These are phyloP conservation scores for Coemansia sp. DNA, from an alignment of 192 early-diverging fungal genomes.

Conservation along the genomic window DNA sequence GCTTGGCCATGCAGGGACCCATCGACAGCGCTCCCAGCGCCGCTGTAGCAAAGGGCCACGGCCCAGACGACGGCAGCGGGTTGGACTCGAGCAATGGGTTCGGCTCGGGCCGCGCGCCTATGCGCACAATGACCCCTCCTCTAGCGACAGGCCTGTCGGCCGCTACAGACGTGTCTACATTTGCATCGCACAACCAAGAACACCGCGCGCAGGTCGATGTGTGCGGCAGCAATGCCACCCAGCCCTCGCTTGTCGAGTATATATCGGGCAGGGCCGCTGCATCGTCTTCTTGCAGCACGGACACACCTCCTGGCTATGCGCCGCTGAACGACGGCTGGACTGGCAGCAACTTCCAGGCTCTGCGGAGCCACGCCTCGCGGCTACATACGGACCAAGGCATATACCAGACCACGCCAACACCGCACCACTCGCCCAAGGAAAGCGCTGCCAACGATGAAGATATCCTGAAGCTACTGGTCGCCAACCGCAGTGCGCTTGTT, in stretches of 20 bases:
- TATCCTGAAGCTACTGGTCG: conserved; percentile 22
- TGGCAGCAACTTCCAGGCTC: conserved; percentile 24
- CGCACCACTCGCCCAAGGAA: conserved; percentile 41
- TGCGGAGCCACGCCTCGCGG: conserved; percentile 29
- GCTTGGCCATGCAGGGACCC: no score
- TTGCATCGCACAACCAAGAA: no score
- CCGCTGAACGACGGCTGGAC: conserved; percentile 39
- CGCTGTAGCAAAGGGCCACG: no score
- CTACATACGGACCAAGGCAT: conserved; percentile 26
- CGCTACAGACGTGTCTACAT: no score
- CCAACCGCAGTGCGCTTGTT: conserved; percentile 34
- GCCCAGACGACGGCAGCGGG: no score
- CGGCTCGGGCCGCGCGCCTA: no score
- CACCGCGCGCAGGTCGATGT: no score
- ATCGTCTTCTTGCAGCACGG: neutral
- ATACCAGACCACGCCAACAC: conserved; percentile 46
- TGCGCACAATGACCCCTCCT: no score
- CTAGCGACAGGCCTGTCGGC: no score
- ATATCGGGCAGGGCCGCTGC: conserved; percentile 16
- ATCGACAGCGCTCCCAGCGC: no score
- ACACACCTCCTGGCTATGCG: neutral
- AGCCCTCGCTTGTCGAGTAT: conserved; percentile 47
- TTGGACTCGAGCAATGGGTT: no score
- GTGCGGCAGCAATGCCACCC: neutral
- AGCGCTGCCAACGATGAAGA: conserved; percentile 19